Percentiles rank a stretch among this genome's conserved stretches.
These are phyloP conservation scores for Leucocoprinus birnbaumii DNA, from an alignment of 768 basidiomycete species.

Conservation along the genomic window DNA sequence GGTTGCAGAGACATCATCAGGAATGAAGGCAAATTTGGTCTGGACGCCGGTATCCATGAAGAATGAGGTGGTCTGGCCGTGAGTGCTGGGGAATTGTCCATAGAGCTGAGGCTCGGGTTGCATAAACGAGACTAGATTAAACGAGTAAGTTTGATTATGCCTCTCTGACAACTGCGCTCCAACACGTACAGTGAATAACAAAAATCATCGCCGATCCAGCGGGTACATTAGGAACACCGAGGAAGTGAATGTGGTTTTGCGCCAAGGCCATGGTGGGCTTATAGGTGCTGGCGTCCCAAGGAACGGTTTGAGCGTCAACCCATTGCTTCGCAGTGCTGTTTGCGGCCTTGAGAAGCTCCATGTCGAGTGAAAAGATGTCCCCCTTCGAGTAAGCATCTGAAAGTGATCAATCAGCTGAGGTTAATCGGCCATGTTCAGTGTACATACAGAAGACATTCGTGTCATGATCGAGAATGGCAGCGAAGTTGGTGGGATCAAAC, in stretches of 20 bases:
- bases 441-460: conserved; percentile 84
- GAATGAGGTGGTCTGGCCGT: conserved; percentile 70
- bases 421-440: too few species aligned
- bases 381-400: conserved; percentile 68
- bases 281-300: conserved; percentile 44
- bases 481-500: conserved; percentile 64
- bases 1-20: conserved; percentile 65
- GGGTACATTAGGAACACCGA: conserved; percentile 54
- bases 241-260: conserved; percentile 73
- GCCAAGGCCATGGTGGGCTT: conserved; percentile 66
- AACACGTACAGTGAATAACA: conserved; percentile 67
- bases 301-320: conserved; percentile 46
- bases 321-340: conserved; percentile 58
- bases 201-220: conserved; percentile 65
- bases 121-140: conserved; percentile 60
- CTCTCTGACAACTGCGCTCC: neutral
- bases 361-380: conserved; percentile 67
- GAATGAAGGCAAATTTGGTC: conserved; percentile 74
- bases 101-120: conserved; percentile 65
- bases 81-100: conserved; percentile 63
- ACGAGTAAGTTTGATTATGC: neutral
- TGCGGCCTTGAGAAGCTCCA: conserved; percentile 62
- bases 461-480: conserved; percentile 87
- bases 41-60: conserved; percentile 61
- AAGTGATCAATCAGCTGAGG: neutral